phyloP scores from a whole-genome alignment of 2,329 filamentous ascomycete genomes.

The Xylariaceae sp. region DNA sequence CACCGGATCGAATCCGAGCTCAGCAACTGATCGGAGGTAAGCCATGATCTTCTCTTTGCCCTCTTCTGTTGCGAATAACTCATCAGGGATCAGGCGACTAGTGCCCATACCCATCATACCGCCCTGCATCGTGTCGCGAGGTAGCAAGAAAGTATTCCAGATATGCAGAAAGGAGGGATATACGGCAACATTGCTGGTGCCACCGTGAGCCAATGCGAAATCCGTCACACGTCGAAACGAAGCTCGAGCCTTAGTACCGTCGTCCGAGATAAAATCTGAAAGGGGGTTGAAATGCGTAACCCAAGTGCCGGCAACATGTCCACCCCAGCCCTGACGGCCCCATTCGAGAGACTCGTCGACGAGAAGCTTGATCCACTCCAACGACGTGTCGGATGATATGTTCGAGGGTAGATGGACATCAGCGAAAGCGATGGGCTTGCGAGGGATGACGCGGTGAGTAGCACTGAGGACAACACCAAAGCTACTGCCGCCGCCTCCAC shows the following conservation, averaged over 20 bases:
- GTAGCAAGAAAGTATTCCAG: conserved; percentile 19
- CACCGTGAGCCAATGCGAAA: conserved; percentile 19
- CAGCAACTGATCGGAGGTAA: conserved; percentile 16
- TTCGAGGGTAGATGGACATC: conserved; percentile 21
- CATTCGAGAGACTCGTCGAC: conserved; percentile 20
- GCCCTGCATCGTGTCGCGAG: conserved; percentile 12
- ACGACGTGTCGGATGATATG: conserved; percentile 14
- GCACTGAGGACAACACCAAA: conserved; percentile 43
- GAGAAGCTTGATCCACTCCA: conserved; percentile 20
- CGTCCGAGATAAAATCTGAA: conserved; percentile 16
- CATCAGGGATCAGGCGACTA: conserved; percentile 18
- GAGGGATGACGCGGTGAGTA: conserved; percentile 20
- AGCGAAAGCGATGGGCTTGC: conserved; percentile 19
- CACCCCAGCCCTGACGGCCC: conserved; percentile 21
- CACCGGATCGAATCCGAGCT: conserved; percentile 18
- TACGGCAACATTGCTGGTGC: conserved; percentile 18
- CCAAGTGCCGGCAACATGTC: conserved; percentile 20
- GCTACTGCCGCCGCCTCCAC: conserved; percentile 38
- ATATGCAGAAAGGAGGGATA: conserved; percentile 16
- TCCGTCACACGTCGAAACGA: conserved; percentile 16
- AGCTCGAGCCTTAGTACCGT: conserved; percentile 14
- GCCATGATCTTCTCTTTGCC: conserved; percentile 17
- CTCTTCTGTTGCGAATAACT: conserved; percentile 16
- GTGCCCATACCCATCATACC: conserved; percentile 12
- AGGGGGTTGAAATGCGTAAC: conserved; percentile 21